Conservation (phyloP, 345 rosid genomes). For the Camelina sativa region DNA sequence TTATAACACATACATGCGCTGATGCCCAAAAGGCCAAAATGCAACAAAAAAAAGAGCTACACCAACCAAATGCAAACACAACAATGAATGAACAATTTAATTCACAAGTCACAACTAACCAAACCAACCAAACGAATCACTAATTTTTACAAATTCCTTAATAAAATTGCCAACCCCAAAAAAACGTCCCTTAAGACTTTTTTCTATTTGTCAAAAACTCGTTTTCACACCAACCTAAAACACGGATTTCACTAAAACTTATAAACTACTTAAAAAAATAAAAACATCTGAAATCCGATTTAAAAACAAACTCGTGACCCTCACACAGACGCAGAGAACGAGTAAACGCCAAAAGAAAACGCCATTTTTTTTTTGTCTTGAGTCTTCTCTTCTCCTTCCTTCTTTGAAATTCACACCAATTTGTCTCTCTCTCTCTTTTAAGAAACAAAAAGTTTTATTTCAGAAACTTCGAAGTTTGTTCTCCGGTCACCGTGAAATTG, state of each 20-base stretch:
- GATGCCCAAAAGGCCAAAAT: too few species aligned
- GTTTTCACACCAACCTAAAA: slow-evolving; percentile 4
- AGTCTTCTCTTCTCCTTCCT: background rate
- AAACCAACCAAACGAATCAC: slow-evolving; percentile 5
- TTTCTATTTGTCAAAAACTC: background rate
- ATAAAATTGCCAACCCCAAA: background rate
- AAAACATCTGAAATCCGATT: slow-evolving; percentile 22
- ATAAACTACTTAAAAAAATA: background rate
- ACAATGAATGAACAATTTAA: background rate
- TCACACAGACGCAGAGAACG: background rate
- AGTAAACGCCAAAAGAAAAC: slow-evolving; percentile 22
- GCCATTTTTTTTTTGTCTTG: slow-evolving; percentile 25
- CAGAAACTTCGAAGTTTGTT: slow-evolving; percentile 1
- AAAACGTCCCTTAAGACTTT: background rate
- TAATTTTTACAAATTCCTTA: background rate
- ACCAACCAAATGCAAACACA: background rate
- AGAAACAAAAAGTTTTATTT: background rate
- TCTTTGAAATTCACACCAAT: slow-evolving; percentile 7
- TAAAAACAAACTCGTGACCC: slow-evolving; percentile 27
- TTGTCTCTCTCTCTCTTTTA: slow-evolving; percentile 17
- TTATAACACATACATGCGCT: too few species aligned
- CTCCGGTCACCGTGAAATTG: slow-evolving; percentile 30
- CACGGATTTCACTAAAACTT: slow-evolving; percentile 20
- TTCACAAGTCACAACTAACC: slow-evolving; percentile 13
- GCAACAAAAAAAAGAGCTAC: too few species aligned